phyloP scores from a whole-genome alignment of 2,329 filamentous ascomycete genomes.

The Fusarium neocosmosporiellum region DNA sequence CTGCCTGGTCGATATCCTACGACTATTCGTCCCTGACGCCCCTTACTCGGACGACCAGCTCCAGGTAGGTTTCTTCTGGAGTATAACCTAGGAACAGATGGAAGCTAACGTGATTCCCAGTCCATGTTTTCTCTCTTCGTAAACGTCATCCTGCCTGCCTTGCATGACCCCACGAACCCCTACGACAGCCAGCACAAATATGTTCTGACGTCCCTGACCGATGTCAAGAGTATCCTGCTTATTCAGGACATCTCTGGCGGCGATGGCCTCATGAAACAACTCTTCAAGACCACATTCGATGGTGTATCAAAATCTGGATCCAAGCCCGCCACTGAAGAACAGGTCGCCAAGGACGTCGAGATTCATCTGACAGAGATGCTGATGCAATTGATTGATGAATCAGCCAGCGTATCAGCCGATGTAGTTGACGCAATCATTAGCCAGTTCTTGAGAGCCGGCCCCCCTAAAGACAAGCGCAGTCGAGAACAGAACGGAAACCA shows the following conservation, averaged over 20 bases:
- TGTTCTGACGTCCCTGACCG: constrained; percentile 86
- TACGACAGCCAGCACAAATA: constrained; percentile 96
- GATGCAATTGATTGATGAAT: constrained; percentile 88
- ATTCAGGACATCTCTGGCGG: constrained; percentile 88
- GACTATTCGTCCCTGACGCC: constrained; percentile 92
- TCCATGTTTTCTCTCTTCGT: constrained; percentile 95
- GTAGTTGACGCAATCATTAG: constrained; percentile 95
- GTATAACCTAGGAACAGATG: not conserved
- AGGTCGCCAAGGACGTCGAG: constrained; percentile 92
- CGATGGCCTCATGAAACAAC: constrained; percentile 79
- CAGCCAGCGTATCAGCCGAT: constrained; percentile 76
- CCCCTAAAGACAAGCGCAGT: constrained; percentile 70
- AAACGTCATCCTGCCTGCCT: constrained; percentile 82
- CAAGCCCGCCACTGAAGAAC: constrained; percentile 80
- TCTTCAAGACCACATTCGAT: constrained; percentile 93
- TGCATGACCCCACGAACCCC: constrained; percentile 86
- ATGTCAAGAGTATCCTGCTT: constrained; percentile 94
- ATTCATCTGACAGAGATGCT: constrained; percentile 91
- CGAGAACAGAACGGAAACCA: constrained; percentile 79
- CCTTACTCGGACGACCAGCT: constrained; percentile 91
- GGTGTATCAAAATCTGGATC: constrained; percentile 80
- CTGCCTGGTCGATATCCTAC: constrained; percentile 92
- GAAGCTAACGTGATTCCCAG: constrained; percentile 58
- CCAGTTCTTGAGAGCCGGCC: constrained; percentile 91
- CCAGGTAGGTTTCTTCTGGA: constrained; percentile 69